Percentiles rank a stretch among this genome's conserved stretches.
phyloP scores from a whole-genome alignment of 371 early-diverging fungal species.

The Umbelopsis sp. region DNA sequence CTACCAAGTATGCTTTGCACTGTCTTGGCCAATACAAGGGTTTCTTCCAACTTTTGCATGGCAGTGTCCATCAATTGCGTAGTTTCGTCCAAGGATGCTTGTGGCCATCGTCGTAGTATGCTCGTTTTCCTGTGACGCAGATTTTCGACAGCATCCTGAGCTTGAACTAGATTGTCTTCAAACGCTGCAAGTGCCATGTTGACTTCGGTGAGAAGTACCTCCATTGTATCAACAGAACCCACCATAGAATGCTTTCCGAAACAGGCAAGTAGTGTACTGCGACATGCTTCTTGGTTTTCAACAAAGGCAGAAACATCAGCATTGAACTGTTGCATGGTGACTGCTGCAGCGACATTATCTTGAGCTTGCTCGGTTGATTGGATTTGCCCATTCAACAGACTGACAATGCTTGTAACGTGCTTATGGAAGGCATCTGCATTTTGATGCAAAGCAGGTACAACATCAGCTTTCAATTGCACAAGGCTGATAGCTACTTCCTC shows the following conservation, averaged over 20 bases:
- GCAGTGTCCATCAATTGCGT: background rate
- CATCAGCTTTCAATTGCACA: background rate
- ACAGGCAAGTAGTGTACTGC: background rate
- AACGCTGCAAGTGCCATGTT: background rate
- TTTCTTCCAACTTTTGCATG: background rate
- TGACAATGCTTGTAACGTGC: background rate
- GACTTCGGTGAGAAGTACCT: background rate
- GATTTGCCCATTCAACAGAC: background rate
- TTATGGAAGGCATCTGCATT: background rate
- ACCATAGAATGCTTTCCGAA: background rate
- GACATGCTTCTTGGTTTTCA: background rate
- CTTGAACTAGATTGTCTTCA: background rate
- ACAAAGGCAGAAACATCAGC: background rate
- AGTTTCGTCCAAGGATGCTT: background rate
- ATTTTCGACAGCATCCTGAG: conserved; percentile 3
- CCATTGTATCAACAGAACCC: background rate
- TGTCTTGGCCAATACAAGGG: background rate
- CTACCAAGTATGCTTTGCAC: too few relatives aligned
- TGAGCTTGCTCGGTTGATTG: background rate
- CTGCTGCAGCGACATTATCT: background rate
- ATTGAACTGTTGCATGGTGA: background rate
- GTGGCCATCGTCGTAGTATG: conserved; percentile 2
- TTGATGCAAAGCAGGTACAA: background rate
- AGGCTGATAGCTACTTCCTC: background rate
- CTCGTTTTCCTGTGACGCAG: conserved; percentile 5